Evolutionary conservation across 768 basidiomycete species (phyloP).

Genomic region (Pleurotus eryngii): DNA sequence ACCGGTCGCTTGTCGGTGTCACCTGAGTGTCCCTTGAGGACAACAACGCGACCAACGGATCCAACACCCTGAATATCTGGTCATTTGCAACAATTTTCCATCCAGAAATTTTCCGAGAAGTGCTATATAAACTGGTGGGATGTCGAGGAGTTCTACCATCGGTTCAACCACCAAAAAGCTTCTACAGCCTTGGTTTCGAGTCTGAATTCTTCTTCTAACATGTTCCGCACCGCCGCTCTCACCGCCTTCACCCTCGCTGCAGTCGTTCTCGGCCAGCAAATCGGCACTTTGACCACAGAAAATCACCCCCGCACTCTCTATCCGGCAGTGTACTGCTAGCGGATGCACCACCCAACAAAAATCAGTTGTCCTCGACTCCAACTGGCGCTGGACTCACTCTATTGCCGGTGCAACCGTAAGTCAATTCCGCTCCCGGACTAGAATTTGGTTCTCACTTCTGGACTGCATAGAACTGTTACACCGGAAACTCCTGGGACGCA

Average conservation of each 20-base stretch:
- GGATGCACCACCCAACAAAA: slow-evolving; percentile 36
- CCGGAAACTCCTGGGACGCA: slow-evolving; percentile 52
- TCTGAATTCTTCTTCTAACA: slow-evolving; percentile 8
- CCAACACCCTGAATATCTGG: not conserved
- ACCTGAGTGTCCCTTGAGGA: not conserved
- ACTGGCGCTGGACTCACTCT: slow-evolving; percentile 51
- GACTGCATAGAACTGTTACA: slow-evolving; percentile 38
- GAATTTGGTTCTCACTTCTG: not conserved
- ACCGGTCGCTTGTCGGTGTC: not conserved
- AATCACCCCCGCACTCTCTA: slow-evolving; percentile 44
- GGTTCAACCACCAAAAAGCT: not conserved
- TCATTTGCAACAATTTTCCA: not conserved
- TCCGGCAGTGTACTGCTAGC: slow-evolving; percentile 39
- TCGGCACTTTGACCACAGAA: slow-evolving; percentile 45
- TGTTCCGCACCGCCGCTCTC: slow-evolving; percentile 34
- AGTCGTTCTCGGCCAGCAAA: slow-evolving; percentile 43
- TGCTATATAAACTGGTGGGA: not conserved
- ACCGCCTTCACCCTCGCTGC: slow-evolving; percentile 29
- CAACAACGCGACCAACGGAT: not conserved
- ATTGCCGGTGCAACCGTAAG: slow-evolving; percentile 16
- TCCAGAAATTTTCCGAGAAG: not conserved
- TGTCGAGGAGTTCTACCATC: not conserved
- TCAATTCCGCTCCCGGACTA: not conserved
- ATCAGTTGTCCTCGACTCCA: slow-evolving; percentile 44
- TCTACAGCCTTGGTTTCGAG: not conserved